Evolutionary conservation across 495 filamentous ascomycete genomes (phyloP), one percentile per base, ranked within the genome.

Genomic region (Lophiotrema nucula): DNA sequence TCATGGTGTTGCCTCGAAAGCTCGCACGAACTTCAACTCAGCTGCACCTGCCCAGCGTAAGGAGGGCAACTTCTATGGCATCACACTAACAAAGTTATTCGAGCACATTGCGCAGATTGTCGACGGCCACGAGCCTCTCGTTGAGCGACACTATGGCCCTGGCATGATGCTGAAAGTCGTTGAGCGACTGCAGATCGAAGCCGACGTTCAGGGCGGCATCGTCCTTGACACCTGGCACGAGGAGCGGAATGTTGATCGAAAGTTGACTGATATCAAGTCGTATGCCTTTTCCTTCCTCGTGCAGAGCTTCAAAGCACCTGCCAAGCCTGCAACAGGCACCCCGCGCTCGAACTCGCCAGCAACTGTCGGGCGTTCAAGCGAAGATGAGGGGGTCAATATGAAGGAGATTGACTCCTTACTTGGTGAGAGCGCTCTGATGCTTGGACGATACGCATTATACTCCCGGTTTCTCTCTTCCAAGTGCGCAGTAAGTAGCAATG

Each of bases 241-340:
- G 61, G 93, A 97, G 68, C 81, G 89, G 43, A 81, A 77, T 35
- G 81, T 98, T 23, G 88, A 90, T 67, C 79, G 92, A 62, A 88
- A 86, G 65, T 76, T 98, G 62, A 97, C 88, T 10, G 93, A 98
- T 67, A 87, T 95, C 68, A 96, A 89, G 73, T 93, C 89, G 21
- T 98, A 98, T 71, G 92, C 93, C 6, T 98, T 95, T 69, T 93
- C 90, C 0, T 98, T 97, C 67, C 73, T 98, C 43, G 91, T 97
- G 0, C 91, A 97, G 73, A 95, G 90, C 68, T 97, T 96, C 73
- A 70, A 96, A 33, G 84, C 89, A 0, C 77, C 82, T 31, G 86
- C 87, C 56, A 66, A 67, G 52, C 21, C 67, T 49, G 39, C 52
- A 43, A 53, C 49, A 54, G 56, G 69, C 45, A 53, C 72, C 0